Conservation (phyloP, 2,329 filamentous ascomycete species). For the Cladosporium halotolerans region DNA sequence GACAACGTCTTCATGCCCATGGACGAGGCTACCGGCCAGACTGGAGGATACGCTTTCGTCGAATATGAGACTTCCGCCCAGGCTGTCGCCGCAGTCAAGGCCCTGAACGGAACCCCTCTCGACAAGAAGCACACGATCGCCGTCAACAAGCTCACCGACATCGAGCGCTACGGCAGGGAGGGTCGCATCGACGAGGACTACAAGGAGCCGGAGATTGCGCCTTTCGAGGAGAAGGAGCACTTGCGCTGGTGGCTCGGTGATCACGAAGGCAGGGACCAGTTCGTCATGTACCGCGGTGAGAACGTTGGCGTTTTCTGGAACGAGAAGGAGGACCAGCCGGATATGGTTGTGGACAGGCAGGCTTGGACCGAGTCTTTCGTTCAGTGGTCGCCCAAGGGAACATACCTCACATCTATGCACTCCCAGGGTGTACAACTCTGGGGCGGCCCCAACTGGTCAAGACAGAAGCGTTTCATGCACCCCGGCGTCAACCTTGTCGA, state of each 20-base stretch:
- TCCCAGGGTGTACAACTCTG: conserved; percentile 94
- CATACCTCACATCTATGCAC: conserved; percentile 90
- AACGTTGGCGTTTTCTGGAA: conserved; percentile 97
- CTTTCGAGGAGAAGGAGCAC: conserved; percentile 89
- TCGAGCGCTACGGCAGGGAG: conserved; percentile 92
- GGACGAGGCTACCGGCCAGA: conserved; percentile 70
- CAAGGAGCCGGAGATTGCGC: conserved; percentile 69
- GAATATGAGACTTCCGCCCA: conserved; percentile 90
- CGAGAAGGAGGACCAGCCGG: conserved; percentile 85
- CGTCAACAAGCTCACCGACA: conserved; percentile 97
- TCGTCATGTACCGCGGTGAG: conserved; percentile 88
- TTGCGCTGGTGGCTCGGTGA: conserved; percentile 90
- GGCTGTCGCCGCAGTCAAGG: conserved; percentile 80
- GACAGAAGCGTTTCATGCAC: conserved; percentile 89
- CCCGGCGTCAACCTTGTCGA: conserved; percentile 93
- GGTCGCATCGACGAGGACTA: conserved; percentile 91
- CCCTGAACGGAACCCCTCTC: conserved; percentile 77
- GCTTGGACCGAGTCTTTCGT: conserved; percentile 99
- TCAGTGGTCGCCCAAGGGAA: conserved; percentile 94
- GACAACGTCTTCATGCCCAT: conserved; percentile 92
- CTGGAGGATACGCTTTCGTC: conserved; percentile 90
- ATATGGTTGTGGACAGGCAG: conserved; percentile 81
- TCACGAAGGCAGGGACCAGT: conserved; percentile 84
- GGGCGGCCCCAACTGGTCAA: conserved; percentile 83
- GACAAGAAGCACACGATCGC: conserved; percentile 95